Percentiles rank a stretch among this genome's conserved stretches.
Conservation (phyloP, 331 rosid genomes). For the Pyracantha coccinea region DNA sequence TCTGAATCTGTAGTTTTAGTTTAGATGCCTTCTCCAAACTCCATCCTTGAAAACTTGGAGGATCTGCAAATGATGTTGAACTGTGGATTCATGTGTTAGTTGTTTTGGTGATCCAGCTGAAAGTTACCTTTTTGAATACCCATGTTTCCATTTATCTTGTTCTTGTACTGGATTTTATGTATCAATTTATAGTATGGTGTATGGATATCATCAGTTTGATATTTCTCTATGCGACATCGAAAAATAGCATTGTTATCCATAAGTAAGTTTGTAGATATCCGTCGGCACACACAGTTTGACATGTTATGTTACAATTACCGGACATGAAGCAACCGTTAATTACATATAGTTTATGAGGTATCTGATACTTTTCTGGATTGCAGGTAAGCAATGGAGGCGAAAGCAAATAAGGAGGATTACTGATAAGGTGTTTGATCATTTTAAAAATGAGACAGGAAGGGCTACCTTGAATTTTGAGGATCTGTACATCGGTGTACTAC, state of each 20-base stretch:
- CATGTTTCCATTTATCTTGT: too few relatives aligned
- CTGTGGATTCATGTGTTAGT: too few relatives aligned
- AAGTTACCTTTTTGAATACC: too few relatives aligned
- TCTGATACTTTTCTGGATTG: not conserved
- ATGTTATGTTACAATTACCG: not conserved
- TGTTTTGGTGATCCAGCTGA: too few relatives aligned
- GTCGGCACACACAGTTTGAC: not conserved
- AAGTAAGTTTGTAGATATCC: not conserved
- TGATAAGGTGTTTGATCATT: conserved; percentile 39
- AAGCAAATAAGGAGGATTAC: conserved; percentile 54
- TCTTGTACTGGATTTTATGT: too few relatives aligned
- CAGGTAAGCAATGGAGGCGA: conserved; percentile 74
- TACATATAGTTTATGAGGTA: not conserved
- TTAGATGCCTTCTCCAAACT: not conserved
- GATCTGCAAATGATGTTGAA: not conserved
- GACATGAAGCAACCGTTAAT: not conserved
- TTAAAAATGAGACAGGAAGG: conserved; percentile 20
- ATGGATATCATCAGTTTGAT: too few relatives aligned
- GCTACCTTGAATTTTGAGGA: conserved; percentile 63
- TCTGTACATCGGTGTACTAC: conserved; percentile 74
- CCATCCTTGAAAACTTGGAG: not conserved
- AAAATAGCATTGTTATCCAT: too few relatives aligned
- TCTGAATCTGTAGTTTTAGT: not conserved
- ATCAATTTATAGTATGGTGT: too few relatives aligned
- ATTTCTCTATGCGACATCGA: too few relatives aligned